Evolutionary conservation across 768 basidiomycete species (phyloP).

Genomic region (Chalciporus pseudorubinellus): DNA sequence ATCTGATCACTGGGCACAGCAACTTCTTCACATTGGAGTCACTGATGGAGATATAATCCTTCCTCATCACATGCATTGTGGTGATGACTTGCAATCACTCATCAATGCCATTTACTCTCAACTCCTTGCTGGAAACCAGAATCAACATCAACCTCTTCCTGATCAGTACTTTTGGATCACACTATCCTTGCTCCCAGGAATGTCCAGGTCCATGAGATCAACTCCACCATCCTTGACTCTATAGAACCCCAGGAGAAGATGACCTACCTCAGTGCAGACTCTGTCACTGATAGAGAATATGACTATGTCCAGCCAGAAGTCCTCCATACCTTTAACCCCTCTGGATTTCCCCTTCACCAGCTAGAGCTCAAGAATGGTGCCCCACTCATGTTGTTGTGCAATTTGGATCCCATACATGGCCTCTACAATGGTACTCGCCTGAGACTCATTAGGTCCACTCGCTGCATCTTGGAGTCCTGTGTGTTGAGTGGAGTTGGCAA

Average conservation of each 20-base stretch:
- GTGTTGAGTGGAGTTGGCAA: no score
- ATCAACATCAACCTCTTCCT: conserved; percentile 13
- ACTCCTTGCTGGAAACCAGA: conserved; percentile 3
- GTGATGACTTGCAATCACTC: conserved; percentile 24
- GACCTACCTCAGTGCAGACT: conserved; percentile 29
- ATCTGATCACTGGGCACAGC: conserved; percentile 34
- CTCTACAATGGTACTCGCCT: no score
- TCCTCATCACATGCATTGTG: conserved; percentile 28
- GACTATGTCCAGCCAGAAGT: conserved; percentile 35
- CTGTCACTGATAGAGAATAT: conserved; percentile 13
- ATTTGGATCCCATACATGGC: conserved; percentile 38
- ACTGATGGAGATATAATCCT: conserved; percentile 22
- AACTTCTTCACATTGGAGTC: conserved; percentile 37
- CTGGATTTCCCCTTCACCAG: no score
- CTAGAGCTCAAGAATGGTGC: no score
- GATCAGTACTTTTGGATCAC: conserved; percentile 28
- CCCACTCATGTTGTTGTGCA: conserved; percentile 45
- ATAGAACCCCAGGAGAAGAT: conserved; percentile 22
- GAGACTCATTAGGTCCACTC: no score
- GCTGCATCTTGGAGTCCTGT: no score
- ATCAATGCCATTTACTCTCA: no score
- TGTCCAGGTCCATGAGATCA: conserved; percentile 33
- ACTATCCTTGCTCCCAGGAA: conserved; percentile 32
- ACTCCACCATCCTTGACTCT: conserved; percentile 21
- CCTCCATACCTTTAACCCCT: conserved; percentile 38